Evolutionary conservation across 495 filamentous ascomycete species (phyloP), one percentile per base, ranked within the genome.

Genomic region (Durotheca rogersii): DNA sequence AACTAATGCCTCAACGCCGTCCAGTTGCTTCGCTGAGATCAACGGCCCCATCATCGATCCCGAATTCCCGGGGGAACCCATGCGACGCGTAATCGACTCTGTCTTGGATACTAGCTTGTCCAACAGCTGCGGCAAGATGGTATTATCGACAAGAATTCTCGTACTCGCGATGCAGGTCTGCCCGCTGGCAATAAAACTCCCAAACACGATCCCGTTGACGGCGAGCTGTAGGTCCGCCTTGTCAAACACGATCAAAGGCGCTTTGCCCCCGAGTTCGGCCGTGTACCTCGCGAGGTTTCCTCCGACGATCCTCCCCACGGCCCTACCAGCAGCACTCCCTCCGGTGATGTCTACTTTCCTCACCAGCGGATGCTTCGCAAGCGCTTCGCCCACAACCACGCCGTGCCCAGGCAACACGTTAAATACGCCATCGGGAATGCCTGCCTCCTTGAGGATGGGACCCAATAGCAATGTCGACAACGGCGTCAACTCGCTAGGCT

Each of bases 341-440:
- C 82, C 83, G 0, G 81, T 85, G 4, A 85, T 67, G 46, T 83
- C 79, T n/a, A 87, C 78, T 53, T 84, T 84, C 16, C 72, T 67
- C 20, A 86, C 68, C 1, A 70, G 47, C 3, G 76, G 67, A 39
- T 80, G 73, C 21, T 71, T 67, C 12, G 78, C 80, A 1, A 87
- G 72, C 6, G 66, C 72, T 25, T 71, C 74, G 0, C 83, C 82
- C 4, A 80, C 81, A 2, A 63, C 69, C 2, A 47, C 49, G 7
- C 82, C 80, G 43, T 75, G 75, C 0, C 82, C 81, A 4, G 72
- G 72, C 4, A 85, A 53, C n/a, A 84, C 79, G 38, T 67, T 77
- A 10, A 85, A 61, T 7, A 80, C 78, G 3, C 81, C 81, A 19
- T 76, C 73, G 0, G 80, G 82, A 7, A 81, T 56, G 3, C 79